These are phyloP conservation scores for Tulasnella sp. DNA, from an alignment of 768 basidiomycete genomes.

Conservation along the genomic window DNA sequence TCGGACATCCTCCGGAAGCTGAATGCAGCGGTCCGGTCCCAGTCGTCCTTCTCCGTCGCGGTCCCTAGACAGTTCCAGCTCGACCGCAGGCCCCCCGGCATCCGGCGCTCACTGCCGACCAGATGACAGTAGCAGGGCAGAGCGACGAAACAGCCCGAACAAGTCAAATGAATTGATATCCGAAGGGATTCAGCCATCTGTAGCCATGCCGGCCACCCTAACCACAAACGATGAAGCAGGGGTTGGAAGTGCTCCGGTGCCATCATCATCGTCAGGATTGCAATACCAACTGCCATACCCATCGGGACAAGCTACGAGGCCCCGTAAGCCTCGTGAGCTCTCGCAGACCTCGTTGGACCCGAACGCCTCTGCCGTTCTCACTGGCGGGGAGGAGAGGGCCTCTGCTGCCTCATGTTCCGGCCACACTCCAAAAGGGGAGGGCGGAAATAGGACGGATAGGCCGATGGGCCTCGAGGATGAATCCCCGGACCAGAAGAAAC, in stretches of 20 bases:
- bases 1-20: background rate
- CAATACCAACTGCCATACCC: background rate
- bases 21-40: background rate
- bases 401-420: background rate
- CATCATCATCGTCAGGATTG: background rate
- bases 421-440: background rate
- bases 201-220: background rate
- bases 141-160: conserved; percentile 16
- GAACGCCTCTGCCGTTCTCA: background rate
- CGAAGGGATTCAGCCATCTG: background rate
- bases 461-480: conserved; percentile 26
- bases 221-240: background rate
- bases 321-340: background rate
- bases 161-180: background rate
- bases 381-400: conserved; percentile 13
- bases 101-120: background rate
- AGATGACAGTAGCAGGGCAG: background rate
- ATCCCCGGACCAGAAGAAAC: background rate
- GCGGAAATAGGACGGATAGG: conserved; percentile 33
- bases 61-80: background rate
- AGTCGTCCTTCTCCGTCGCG: background rate
- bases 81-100: background rate
- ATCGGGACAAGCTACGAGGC: background rate
- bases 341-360: conserved; percentile 11
- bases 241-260: background rate